Percentiles rank a stretch among this genome's conserved stretches.
Evolutionary conservation across 2,329 filamentous ascomycete species (phyloP).

Genomic region (Talaromyces sp.): DNA sequence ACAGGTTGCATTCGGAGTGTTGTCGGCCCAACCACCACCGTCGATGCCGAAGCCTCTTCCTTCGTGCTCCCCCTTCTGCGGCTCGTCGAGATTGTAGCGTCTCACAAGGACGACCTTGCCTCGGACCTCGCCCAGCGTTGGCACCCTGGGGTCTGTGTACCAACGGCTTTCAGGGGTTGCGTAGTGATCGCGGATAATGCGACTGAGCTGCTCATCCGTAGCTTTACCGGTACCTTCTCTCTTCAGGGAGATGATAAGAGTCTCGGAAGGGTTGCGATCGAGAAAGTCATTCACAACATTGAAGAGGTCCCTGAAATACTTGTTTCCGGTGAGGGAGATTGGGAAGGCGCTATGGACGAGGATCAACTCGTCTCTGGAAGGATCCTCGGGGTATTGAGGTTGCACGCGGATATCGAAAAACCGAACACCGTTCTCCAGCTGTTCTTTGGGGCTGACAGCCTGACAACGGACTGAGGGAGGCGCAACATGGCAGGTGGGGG

Average conservation of each 20-base stretch:
- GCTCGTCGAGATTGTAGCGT: slow-evolving; percentile 63
- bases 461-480: slow-evolving; percentile 93
- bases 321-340: slow-evolving; percentile 73
- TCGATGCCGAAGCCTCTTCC: slow-evolving; percentile 55
- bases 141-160: slow-evolving; percentile 74
- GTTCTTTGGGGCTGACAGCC: slow-evolving; percentile 67
- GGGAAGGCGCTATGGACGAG: slow-evolving; percentile 91
- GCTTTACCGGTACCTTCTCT: slow-evolving; percentile 79
- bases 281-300: slow-evolving; percentile 70
- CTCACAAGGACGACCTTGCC: slow-evolving; percentile 81
- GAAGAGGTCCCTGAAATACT: slow-evolving; percentile 71
- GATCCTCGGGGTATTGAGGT: slow-evolving; percentile 53
- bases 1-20: slow-evolving; percentile 68
- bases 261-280: slow-evolving; percentile 70
- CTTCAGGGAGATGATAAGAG: slow-evolving; percentile 81
- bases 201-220: slow-evolving; percentile 72
- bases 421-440: slow-evolving; percentile 84
- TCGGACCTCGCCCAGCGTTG: slow-evolving; percentile 69
- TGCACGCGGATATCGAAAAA: slow-evolving; percentile 90
- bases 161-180: slow-evolving; percentile 56
- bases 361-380: slow-evolving; percentile 60
- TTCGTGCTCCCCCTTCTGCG: slow-evolving; percentile 40
- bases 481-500: slow-evolving; percentile 75
- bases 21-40: slow-evolving; percentile 73
- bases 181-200: slow-evolving; percentile 69